phyloP scores from a whole-genome alignment of 257 asterid genomes.

The Solanum gracilifrons region DNA sequence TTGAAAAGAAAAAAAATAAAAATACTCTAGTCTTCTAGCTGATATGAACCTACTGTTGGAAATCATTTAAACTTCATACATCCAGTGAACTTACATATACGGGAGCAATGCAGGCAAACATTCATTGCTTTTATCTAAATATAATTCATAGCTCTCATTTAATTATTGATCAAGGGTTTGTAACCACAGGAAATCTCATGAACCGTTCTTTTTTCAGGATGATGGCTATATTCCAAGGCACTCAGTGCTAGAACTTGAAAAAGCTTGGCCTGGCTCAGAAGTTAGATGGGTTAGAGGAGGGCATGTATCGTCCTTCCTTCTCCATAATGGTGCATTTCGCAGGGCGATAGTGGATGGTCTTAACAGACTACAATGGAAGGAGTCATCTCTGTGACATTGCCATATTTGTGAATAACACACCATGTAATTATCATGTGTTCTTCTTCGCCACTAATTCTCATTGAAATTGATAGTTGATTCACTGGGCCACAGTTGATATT shows the following conservation, averaged over 20 bases:
- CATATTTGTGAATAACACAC: neutral
- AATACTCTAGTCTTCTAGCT: neutral
- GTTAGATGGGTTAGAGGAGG: slow-evolving; percentile 97
- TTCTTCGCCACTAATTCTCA: slow-evolving; percentile 1
- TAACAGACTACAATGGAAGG: slow-evolving; percentile 70
- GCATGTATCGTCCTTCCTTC: slow-evolving; percentile 81
- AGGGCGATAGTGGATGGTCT: slow-evolving; percentile 80
- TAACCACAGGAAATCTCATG: neutral
- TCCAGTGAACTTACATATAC: neutral
- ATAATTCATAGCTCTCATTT: neutral
- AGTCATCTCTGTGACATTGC: slow-evolving; percentile 28
- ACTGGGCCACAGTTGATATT: neutral
- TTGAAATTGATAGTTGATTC: slow-evolving; percentile 2
- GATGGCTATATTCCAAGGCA: slow-evolving; percentile 93
- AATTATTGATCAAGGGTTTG: neutral
- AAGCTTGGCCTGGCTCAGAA: slow-evolving; percentile 99
- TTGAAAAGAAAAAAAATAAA: neutral
- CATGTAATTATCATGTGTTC: neutral
- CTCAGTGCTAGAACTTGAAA: slow-evolving; percentile 81
- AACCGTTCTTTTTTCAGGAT: slow-evolving; percentile 33
- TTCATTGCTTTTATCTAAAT: neutral
- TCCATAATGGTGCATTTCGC: slow-evolving; percentile 72
- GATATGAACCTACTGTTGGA: neutral
- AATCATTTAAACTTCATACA: neutral
- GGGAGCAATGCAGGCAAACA: neutral